A percentile compares a stretch with the other conserved stretches of the same genome.
phyloP scores from a whole-genome alignment of 192 early-diverging fungal species.

The Funneliformis mosseae region DNA sequence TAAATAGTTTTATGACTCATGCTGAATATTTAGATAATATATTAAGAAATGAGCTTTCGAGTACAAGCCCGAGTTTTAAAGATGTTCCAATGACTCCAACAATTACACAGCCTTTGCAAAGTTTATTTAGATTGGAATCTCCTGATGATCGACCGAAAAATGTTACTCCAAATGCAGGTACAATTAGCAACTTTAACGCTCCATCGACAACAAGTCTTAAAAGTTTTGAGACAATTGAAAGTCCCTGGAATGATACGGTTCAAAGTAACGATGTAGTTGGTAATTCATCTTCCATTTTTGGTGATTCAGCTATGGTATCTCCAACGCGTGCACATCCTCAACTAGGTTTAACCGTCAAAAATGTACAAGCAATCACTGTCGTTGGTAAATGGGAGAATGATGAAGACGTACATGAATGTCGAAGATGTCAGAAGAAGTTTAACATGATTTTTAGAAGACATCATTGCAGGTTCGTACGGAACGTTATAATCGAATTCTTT shows the following conservation, averaged over 20 bases:
- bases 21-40: slow-evolving; percentile 54
- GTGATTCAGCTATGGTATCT: neutral
- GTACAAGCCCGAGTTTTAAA: slow-evolving; percentile 1
- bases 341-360: neutral
- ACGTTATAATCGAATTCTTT: neutral
- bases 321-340: slow-evolving; percentile 16
- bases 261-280: slow-evolving; percentile 11
- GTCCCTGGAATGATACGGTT: neutral
- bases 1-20: slow-evolving; percentile 46
- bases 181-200: neutral
- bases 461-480: slow-evolving; percentile 69
- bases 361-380: neutral
- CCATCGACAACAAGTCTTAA: slow-evolving; percentile 28
- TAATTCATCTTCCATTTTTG: slow-evolving; percentile 1
- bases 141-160: neutral
- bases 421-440: slow-evolving; percentile 70
- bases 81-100: slow-evolving; percentile 26
- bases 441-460: slow-evolving; percentile 79
- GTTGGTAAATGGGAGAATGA: slow-evolving; percentile 76
- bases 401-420: slow-evolving; percentile 66
- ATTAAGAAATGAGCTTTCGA: slow-evolving; percentile 13
- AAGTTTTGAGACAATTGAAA: slow-evolving; percentile 24
- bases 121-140: neutral
- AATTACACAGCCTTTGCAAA: neutral
- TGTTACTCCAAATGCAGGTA: neutral